Evolutionary conservation across 805 yeast species (phyloP).

Genomic region (Pichia manshurica): DNA sequence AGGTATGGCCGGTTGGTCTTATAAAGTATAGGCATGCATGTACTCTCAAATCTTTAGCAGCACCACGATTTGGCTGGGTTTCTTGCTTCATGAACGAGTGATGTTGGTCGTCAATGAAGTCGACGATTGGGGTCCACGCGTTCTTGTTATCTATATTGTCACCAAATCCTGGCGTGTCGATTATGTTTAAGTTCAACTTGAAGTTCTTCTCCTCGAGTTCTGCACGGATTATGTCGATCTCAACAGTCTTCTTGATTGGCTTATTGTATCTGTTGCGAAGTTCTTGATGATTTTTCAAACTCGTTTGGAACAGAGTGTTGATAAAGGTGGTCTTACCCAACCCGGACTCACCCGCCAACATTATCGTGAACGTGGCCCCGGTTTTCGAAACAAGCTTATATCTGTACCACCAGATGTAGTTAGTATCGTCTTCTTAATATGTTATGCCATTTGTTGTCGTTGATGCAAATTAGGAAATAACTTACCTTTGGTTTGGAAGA

Average conservation of each 20-base stretch:
- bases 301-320: constrained; percentile 76
- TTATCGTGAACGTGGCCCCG: constrained; percentile 71
- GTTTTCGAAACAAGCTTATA: constrained; percentile 69
- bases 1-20: constrained; percentile 84
- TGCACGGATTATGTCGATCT: constrained; percentile 74
- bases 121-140: constrained; percentile 82
- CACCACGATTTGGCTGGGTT: constrained; percentile 74
- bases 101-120: constrained; percentile 88
- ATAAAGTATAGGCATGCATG: constrained; percentile 88
- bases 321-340: constrained; percentile 89
- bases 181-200: constrained; percentile 66
- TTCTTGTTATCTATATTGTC: constrained; percentile 81
- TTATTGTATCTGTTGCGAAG: constrained; percentile 51
- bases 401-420: constrained; percentile 27
- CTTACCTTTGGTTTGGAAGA: constrained; percentile 67
- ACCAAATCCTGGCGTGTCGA: constrained; percentile 94
- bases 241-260: constrained; percentile 65
- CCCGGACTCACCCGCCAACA: constrained; percentile 91
- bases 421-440: no score
- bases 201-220: constrained; percentile 80
- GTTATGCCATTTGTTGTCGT: no score
- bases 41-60: constrained; percentile 74
- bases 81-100: constrained; percentile 86
- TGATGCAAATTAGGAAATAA: no score
- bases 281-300: constrained; percentile 55